These are phyloP conservation scores for Oemleria cerasiformis DNA, from an alignment of 306 rosid genomes.

Conservation along the genomic window DNA sequence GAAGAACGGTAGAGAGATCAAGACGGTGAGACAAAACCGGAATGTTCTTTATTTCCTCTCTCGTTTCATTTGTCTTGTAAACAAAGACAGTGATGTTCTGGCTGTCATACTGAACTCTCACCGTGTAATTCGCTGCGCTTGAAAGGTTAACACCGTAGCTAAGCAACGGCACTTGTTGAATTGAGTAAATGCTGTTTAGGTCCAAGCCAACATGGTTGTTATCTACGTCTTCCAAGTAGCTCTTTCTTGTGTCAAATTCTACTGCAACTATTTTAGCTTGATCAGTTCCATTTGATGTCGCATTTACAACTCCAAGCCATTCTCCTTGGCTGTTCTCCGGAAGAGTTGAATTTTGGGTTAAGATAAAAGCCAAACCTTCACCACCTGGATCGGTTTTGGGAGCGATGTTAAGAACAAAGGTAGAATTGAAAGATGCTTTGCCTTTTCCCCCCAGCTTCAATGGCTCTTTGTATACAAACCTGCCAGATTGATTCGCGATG, in stretches of 20 bases:
- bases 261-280: constrained; percentile 47
- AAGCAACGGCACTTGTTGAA: constrained; percentile 28
- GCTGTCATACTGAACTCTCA: constrained; percentile 31
- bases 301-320: constrained; percentile 48
- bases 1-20: constrained; percentile 42
- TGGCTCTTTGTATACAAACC: constrained; percentile 16
- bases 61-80: constrained; percentile 18
- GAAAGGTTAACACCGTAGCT: constrained; percentile 33
- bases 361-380: constrained; percentile 48
- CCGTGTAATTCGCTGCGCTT: background rate
- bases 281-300: constrained; percentile 48
- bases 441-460: constrained; percentile 23
- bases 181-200: constrained; percentile 50
- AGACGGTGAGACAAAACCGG: constrained; percentile 22
- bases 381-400: constrained; percentile 23
- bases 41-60: constrained; percentile 1
- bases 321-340: constrained; percentile 29
- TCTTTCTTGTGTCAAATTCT: constrained; percentile 67
- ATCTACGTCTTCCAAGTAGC: constrained; percentile 44
- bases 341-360: background rate
- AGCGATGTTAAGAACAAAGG: constrained; percentile 27
- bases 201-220: constrained; percentile 63
- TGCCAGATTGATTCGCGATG: constrained; percentile 25
- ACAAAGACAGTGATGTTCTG: constrained; percentile 28
- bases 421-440: constrained; percentile 32